Evolutionary conservation across 1,139 yeast species (phyloP).

Genomic region (Geotrichum armillariae): DNA sequence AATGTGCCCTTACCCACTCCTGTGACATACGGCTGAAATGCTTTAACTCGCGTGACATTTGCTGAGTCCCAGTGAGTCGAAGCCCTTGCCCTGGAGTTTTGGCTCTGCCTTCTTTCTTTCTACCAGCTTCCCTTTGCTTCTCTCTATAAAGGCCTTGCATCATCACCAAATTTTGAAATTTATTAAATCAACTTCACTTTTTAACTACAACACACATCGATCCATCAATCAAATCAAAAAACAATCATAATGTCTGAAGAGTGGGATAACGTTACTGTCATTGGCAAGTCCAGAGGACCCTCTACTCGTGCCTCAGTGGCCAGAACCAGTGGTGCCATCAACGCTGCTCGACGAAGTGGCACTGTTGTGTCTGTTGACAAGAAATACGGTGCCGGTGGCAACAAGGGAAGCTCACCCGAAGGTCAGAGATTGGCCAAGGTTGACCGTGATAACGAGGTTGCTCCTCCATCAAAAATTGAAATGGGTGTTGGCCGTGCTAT

Average conservation of each 20-base stretch:
- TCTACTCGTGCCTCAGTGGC: conserved; percentile 90
- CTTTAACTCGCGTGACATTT: conserved; percentile 1
- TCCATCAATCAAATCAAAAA: background rate
- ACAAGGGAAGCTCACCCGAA: conserved; percentile 71
- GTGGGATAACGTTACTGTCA: conserved; percentile 89
- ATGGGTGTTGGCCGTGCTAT: conserved; percentile 84
- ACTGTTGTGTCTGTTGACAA: conserved; percentile 88
- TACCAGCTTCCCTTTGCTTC: background rate
- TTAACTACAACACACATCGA: background rate
- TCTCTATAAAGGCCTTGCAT: background rate
- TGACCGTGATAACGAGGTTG: conserved; percentile 92
- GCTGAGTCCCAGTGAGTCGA: background rate
- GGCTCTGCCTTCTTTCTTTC: background rate
- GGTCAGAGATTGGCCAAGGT: conserved; percentile 94
- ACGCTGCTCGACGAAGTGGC: conserved; percentile 93
- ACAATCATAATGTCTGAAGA: conserved; percentile 26
- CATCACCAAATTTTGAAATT: no score
- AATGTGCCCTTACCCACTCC: background rate
- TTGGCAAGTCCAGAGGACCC: conserved; percentile 84
- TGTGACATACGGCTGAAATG: conserved; percentile 4
- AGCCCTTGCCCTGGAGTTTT: conserved; percentile 1
- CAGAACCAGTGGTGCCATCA: conserved; percentile 70
- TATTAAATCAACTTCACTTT: background rate
- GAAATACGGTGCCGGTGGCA: conserved; percentile 73
- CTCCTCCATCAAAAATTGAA: conserved; percentile 87